Base-by-base conservation (phyloP, 192 early-diverging fungal species). In the Kappamyces sp. region DNA sequence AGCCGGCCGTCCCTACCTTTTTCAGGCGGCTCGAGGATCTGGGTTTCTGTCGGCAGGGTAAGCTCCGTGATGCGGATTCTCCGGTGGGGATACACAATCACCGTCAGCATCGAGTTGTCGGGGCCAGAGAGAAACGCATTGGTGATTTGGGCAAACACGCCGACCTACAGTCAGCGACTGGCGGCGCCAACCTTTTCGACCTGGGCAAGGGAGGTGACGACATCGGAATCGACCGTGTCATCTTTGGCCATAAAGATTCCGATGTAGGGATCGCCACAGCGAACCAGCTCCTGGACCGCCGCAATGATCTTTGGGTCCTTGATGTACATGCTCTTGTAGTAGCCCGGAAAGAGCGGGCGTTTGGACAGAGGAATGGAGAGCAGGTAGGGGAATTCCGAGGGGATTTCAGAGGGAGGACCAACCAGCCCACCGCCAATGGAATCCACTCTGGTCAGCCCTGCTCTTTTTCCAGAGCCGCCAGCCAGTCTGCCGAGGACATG, bases 91-190 rank as follows among this genome's bases (percentile, higher is more conserved):
- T 96, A 99, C 14, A 99, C 75, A 12, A 96, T 91, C 14, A 94
- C 93, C 4, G 96, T 96, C 34, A 99, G 72, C 11, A 67, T 59
- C 30, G 54, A 54, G 60, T 87, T 84, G 60, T 84, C 80, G 4
- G 90, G 89, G 5, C 78, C 76, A 1, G 78, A 60, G 39, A 71
- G 62, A 61, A 93, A 96, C 33, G 93, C 83, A 47, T 88, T 93
- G 40, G 93, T 95, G 64, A 99, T 95, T 61, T 96, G 93, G 38
- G 91, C 89, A 81, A 99, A 96, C 37, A 99, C 94, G 51, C 96
- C 94, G n/a, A n/a, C n/a, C n/a, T n/a, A n/a, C n/a, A n/a, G n/a
- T n/a, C n/a, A n/a, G n/a, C n/a, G n/a, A n/a, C n/a, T n/a, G n/a
- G n/a, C n/a, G n/a, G n/a, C n/a, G n/a, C n/a, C 55, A 5, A 96